phyloP scores from a whole-genome alignment of 192 early-diverging fungal genomes.

The Entrophospora sp. region DNA sequence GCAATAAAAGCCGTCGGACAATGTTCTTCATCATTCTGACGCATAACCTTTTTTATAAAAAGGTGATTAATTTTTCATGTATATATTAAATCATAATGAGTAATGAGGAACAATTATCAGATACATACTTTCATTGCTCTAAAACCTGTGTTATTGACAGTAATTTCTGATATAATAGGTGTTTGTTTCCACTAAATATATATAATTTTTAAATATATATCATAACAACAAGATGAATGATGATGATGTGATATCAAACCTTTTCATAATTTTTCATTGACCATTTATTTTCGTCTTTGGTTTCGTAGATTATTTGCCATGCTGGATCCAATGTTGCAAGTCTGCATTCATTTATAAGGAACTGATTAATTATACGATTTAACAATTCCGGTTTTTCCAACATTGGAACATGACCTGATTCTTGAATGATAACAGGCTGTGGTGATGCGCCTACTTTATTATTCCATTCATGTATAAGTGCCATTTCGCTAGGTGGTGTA shows the following conservation, averaged over 20 bases:
- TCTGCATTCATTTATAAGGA: constrained; percentile 44
- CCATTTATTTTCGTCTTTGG: constrained; percentile 48
- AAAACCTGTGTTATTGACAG: constrained; percentile 32
- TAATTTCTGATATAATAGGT: constrained; percentile 32
- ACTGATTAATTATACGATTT: constrained; percentile 42
- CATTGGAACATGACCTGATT: constrained; percentile 42
- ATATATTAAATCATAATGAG: background rate
- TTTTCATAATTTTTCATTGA: constrained; percentile 53
- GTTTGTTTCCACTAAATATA: constrained; percentile 38
- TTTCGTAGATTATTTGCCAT: constrained; percentile 44
- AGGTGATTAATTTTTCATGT: too few species aligned
- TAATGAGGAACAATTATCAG: background rate
- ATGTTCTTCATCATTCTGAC: constrained; percentile 45
- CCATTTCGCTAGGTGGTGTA: constrained; percentile 30
- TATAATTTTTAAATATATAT: background rate
- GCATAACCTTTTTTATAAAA: constrained; percentile 28
- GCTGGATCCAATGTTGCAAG: constrained; percentile 37
- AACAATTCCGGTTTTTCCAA: constrained; percentile 40
- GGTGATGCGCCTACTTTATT: constrained; percentile 16
- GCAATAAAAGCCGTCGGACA: constrained; percentile 42
- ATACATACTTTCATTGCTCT: constrained; percentile 43
- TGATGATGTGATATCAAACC: constrained; percentile 20
- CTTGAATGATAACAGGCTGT: constrained; percentile 34
- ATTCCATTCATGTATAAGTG: constrained; percentile 32
- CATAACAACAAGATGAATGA: background rate